Base-by-base conservation (phyloP, 164 flowering plant species). In the Akebia trifoliata region DNA sequence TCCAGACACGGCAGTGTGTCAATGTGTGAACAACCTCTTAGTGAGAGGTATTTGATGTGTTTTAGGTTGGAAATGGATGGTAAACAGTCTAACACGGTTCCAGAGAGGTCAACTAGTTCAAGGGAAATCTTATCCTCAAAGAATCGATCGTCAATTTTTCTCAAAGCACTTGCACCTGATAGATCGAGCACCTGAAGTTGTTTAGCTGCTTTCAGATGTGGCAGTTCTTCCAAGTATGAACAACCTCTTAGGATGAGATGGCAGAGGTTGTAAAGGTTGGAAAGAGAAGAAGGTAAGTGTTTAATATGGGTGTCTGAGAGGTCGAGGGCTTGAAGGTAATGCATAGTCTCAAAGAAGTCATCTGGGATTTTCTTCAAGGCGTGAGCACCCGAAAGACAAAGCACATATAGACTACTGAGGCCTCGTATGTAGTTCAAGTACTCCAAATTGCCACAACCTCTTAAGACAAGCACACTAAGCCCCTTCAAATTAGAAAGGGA, bases 311-410 rank as follows among this genome's bases (percentile, higher is more conserved):
- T 30, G 1, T 6, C 52, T 22, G 75, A 73, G 0, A 76, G 51
- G 52, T 70, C 63, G 8, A 76, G 66, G 49, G 57, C 53, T 45
- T 37, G 32, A n/a, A 76, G 72, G 2, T 47, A 1, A 22, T 28
- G 1, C 54, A 67, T 22, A 2, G 46, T 6, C 28, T 62, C 18
- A 38, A 69, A 68, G 14, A 73, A 25, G 4, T 57, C 60, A 6
- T 66, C 53, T 0, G 61, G 62, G 18, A 76, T 37, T 10, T 38
- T 35, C 56, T 17, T 40, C 60, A 72, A 45, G 47, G 54, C 38
- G 11, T 14, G 48, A 34, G 74, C 65, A 37, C 64, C 72, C 14
- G 79, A 72, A 35, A 76, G 62, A 43, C 70, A 74, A 12, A 74
- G 69, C 10, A 61, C 70, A 5, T 7, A 17, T n/a, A 74, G 53